Base-by-base conservation (phyloP, 345 rosid species). In the Turritis glabra region DNA sequence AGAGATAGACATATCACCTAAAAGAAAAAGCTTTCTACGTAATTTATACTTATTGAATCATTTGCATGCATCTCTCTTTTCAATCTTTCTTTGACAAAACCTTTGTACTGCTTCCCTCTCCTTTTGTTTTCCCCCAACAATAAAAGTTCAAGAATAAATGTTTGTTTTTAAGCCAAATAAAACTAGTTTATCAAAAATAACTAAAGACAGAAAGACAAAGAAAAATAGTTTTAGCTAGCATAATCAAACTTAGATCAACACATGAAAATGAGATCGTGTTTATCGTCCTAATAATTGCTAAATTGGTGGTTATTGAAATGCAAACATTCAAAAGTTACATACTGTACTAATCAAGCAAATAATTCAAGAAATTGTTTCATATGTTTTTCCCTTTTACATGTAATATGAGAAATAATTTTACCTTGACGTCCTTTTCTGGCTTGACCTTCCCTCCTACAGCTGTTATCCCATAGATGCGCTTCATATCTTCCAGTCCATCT, bases 381-480 rank as follows among this genome's bases (percentile, higher is more conserved):
- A 11, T 11, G 4, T 10, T 10, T 35, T 35, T 35, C 13, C 3
- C 40, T 35, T 35, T 35, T 35, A 35, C 10, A 11, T 10, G 9
- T 9, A 10, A 0, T 10, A 35, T 35, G 40, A 35, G 40, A 35
- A 35, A 11, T 35, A 35, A 35, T 35, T 11, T 35, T 35, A 90
- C 98, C 98, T 86, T 94, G 98, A 86, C 97, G 98, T 71, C 98
- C 98, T 82, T 94, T 94, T 71, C 98, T 86, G 5, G 96, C 98
- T 77, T 91, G 97, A 76, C 98, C 96, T 76, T 94, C 98, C 69
- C 98, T 86, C 76, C 91, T 89, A 81, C 95, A 91, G 93, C 96
- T 94, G 84, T 91, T 94, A 74, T 94, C 98, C 98, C 98, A 94
- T 2, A 94, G 96, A 82, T 91, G 96, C 37, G 98, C 98, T 80